Base-by-base conservation (phyloP, 2,329 filamentous ascomycete genomes). In the Fusarium sp. region DNA sequence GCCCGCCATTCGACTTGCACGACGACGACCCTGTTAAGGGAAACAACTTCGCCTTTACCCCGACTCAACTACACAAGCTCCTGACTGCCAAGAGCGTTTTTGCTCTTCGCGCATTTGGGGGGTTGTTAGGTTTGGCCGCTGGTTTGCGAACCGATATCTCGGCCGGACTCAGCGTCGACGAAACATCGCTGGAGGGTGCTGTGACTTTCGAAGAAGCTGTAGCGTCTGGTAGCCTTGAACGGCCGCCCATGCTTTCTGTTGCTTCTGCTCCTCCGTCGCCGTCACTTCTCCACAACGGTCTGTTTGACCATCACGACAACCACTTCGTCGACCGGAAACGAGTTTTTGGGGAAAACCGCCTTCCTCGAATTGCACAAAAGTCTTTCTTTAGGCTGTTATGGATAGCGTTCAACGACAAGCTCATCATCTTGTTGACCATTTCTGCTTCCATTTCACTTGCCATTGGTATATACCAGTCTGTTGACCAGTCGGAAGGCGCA, bases 401-500 rank as follows among this genome's bases (percentile, higher is more conserved):
- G 92, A 90, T 93, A 72, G 91, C 91, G 2, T 93, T 92, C 79
- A 93, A 94, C 75, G 92, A 94, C 78, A 94, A 94, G 73, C 88
- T 94, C 13, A 81, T 93, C 52, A 91, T 93, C 55, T 80, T 93
- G 6, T 82, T 93, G 60, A 90, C 90, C 1, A 82, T 89, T 20
- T 91, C 91, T 9, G 92, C 91, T 2, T 82, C 87, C n/a, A 88
- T 94, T 35, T 93, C 92, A 3, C 82, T 94, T 25, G 89, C 88
- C 1, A 85, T 94, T 40, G 92, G 92, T 45, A 86, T 94, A 2
- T 93, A 93, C 71, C 89, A 94, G 73, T 89, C 90, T 2, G 83
- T 90, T 50, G 87, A 85, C 17, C 83, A 65, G 22, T 60, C 84
- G 4, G 77, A 82, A 7, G 81, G 77, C 40, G 75, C 79, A 39